These are phyloP conservation scores for Aureobasidium lini DNA, from an alignment of 2,329 filamentous ascomycete genomes.

Conservation along the genomic window DNA sequence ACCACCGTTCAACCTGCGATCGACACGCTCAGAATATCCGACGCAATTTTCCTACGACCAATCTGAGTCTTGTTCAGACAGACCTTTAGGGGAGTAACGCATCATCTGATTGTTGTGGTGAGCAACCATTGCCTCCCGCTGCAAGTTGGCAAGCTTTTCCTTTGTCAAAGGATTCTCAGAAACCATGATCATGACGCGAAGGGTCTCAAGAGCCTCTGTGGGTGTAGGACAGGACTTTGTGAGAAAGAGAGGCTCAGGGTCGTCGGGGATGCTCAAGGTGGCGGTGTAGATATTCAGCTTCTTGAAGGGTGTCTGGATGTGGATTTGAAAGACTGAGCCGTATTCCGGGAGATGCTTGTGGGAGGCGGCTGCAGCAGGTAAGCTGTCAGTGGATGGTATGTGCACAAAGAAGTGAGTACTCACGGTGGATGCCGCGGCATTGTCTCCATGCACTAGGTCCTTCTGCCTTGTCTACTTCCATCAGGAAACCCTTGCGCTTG, in stretches of 20 bases:
- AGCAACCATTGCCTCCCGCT: background rate
- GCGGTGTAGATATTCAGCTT: background rate
- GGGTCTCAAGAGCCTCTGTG: background rate
- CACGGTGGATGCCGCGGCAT: background rate
- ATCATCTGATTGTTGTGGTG: too few relatives aligned
- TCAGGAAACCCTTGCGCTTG: background rate
- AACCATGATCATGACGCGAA: background rate
- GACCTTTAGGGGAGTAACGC: too few relatives aligned
- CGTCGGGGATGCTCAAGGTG: background rate
- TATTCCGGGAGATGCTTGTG: background rate
- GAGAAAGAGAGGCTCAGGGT: background rate
- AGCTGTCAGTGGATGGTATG: background rate
- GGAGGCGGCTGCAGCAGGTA: background rate
- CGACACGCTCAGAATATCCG: too few relatives aligned
- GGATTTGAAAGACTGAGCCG: background rate
- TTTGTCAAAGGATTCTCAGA: background rate
- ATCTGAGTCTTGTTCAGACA: too few relatives aligned
- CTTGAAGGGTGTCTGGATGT: background rate
- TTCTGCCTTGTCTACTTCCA: background rate
- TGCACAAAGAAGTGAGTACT: background rate
- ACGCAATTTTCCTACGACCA: too few relatives aligned
- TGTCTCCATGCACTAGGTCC: background rate
- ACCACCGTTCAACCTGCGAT: too few relatives aligned
- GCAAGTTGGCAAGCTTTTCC: background rate
- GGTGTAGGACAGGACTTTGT: background rate